phyloP scores from a whole-genome alignment of 2,329 filamentous ascomycete species.

The Neocucurbitaria cava region DNA sequence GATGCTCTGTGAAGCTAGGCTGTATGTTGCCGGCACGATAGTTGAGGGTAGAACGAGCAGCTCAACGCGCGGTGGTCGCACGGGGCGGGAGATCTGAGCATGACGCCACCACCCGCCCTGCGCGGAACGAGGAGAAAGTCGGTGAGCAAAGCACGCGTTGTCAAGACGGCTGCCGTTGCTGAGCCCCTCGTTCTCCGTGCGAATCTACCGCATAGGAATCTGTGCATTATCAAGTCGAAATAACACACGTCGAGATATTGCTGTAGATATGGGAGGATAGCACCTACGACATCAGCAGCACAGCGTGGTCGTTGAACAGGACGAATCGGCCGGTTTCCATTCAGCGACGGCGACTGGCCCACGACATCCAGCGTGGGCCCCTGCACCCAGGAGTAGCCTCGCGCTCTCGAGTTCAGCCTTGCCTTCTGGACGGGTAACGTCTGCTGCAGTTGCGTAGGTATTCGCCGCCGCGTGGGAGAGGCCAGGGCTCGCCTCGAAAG shows the following conservation, averaged over 20 bases:
- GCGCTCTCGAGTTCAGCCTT: slow-evolving; percentile 34
- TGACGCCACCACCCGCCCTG: slow-evolving; percentile 23
- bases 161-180: slow-evolving; percentile 21
- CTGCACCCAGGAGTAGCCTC: slow-evolving; percentile 25
- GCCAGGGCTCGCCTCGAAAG: slow-evolving; percentile 1
- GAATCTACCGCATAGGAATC: slow-evolving; percentile 1
- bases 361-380: slow-evolving; percentile 14
- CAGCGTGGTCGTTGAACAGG: slow-evolving; percentile 9
- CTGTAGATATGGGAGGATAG: neutral
- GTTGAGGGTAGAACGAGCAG: slow-evolving; percentile 12
- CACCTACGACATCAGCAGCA: neutral
- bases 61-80: slow-evolving; percentile 21
- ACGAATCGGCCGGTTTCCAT: slow-evolving; percentile 39
- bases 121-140: slow-evolving; percentile 25
- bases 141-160: slow-evolving; percentile 37
- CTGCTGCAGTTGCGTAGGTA: slow-evolving; percentile 12
- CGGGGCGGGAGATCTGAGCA: slow-evolving; percentile 31
- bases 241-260: neutral
- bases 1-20: neutral
- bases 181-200: slow-evolving; percentile 23
- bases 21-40: neutral
- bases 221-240: neutral
- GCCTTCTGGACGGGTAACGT: slow-evolving; percentile 22
- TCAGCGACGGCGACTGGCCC: slow-evolving; percentile 27
- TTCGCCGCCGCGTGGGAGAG: slow-evolving; percentile 18